These are phyloP conservation scores for Rhytidhysteron rufulum DNA, from an alignment of 2,329 filamentous ascomycete genomes.

Conservation along the genomic window DNA sequence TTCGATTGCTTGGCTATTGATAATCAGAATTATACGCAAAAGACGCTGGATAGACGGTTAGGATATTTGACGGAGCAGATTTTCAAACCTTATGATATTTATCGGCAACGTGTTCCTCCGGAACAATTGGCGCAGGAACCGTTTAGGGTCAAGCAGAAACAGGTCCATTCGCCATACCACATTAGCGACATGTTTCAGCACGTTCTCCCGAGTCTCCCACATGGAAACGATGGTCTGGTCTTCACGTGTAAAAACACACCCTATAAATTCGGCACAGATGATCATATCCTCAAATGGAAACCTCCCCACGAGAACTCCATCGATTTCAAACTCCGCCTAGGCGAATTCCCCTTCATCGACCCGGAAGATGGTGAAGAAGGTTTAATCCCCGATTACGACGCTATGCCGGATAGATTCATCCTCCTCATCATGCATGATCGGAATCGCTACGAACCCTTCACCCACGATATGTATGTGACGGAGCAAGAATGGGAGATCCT, in stretches of 20 bases:
- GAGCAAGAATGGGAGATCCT: conserved; percentile 78
- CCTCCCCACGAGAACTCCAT: conserved; percentile 92
- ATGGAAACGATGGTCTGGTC: conserved; percentile 95
- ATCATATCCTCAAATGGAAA: conserved; percentile 97
- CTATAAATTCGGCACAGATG: conserved; percentile 88
- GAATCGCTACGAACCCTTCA: conserved; percentile 62
- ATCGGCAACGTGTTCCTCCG: conserved; percentile 53
- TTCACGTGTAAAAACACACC: conserved; percentile 89
- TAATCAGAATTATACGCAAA: conserved; percentile 68
- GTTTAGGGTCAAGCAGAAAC: conserved; percentile 83
- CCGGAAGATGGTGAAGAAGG: conserved; percentile 67
- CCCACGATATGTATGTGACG: conserved; percentile 61
- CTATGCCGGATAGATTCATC: conserved; percentile 63
- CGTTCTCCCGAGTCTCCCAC: conserved; percentile 76
- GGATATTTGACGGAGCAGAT: conserved; percentile 80
- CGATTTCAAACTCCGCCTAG: conserved; percentile 78
- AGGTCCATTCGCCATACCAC: conserved; percentile 83
- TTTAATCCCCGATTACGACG: conserved; percentile 70
- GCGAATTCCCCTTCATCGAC: conserved; percentile 66
- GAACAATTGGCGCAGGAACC: conserved; percentile 66
- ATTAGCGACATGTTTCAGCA: conserved; percentile 75
- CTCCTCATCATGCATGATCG: conserved; percentile 68
- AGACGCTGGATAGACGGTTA: conserved; percentile 81
- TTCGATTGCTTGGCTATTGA: conserved; percentile 91
- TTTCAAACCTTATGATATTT: conserved; percentile 64